phyloP scores from a whole-genome alignment of 306 rosid genomes.

The peach (Prunus persica) region DNA sequence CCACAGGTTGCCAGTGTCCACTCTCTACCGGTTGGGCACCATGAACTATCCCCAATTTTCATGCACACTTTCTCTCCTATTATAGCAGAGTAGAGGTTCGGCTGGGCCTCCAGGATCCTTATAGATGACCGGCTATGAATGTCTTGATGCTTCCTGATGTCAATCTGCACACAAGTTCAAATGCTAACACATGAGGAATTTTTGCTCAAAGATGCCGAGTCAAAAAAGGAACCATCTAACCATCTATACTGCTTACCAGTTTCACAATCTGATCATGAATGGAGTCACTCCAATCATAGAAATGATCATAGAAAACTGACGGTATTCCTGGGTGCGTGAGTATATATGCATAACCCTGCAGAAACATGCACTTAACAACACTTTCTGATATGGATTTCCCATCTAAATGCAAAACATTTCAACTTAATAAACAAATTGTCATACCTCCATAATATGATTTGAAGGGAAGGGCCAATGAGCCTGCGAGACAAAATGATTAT shows the following conservation, averaged over 20 bases:
- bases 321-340: conserved; percentile 94
- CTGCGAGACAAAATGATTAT: conserved; percentile 45
- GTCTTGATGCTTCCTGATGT: conserved; percentile 67
- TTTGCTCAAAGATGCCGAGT: not conserved
- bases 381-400: not conserved
- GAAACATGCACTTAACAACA: not conserved
- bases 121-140: conserved; percentile 71
- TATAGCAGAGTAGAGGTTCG: conserved; percentile 77
- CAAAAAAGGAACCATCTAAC: not conserved
- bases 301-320: conserved; percentile 89
- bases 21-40: conserved; percentile 78
- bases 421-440: conserved; percentile 4
- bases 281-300: conserved; percentile 64
- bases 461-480: conserved; percentile 94
- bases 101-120: conserved; percentile 73
- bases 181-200: not conserved
- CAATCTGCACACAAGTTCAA: conserved; percentile 52
- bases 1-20: conserved; percentile 76
- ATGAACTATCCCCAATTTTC: conserved; percentile 86
- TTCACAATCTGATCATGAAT: conserved; percentile 69
- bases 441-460: conserved; percentile 84
- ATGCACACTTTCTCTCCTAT: conserved; percentile 73
- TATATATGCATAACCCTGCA: conserved; percentile 87
- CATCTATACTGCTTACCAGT: conserved; percentile 45
- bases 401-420: not conserved